Evolutionary conservation across 2,329 filamentous ascomycete genomes (phyloP).

Genomic region (Arthrobotrys pseudoclavata): DNA sequence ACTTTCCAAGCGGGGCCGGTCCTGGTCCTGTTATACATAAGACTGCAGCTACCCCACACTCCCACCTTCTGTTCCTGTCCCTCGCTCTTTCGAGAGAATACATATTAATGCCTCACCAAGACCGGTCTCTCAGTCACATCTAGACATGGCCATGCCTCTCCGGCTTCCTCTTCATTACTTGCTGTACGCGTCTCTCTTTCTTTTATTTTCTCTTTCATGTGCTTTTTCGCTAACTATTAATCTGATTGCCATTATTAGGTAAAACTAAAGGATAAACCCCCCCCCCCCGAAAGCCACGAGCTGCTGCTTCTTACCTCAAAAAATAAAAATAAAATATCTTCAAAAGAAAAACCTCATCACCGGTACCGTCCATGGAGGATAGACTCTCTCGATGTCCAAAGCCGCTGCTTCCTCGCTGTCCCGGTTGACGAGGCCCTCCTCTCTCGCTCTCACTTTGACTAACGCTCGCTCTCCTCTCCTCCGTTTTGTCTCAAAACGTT

Average conservation of each 20-base stretch:
- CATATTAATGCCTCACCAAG: conserved; percentile 38
- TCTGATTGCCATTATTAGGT: background rate
- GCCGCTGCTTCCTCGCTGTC: conserved; percentile 54
- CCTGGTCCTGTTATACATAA: background rate
- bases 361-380: conserved; percentile 60
- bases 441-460: background rate
- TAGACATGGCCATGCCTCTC: background rate
- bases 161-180: background rate
- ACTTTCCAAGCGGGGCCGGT: background rate
- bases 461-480: background rate
- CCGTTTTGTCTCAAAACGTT: conserved; percentile 7
- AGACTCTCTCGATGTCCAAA: conserved; percentile 55
- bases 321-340: background rate
- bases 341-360: conserved; percentile 17
- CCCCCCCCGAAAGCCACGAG: background rate
- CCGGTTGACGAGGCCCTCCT: conserved; percentile 56
- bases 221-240: background rate
- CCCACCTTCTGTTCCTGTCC: conserved; percentile 41
- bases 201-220: conserved; percentile 5
- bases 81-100: background rate
- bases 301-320: background rate
- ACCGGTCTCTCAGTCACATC: too few species aligned
- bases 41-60: conserved; percentile 27
- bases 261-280: background rate
- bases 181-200: conserved; percentile 2